Evolutionary conservation across 2,329 filamentous ascomycete species (phyloP).

Genomic region (Exophiala phaeomuriformis): DNA sequence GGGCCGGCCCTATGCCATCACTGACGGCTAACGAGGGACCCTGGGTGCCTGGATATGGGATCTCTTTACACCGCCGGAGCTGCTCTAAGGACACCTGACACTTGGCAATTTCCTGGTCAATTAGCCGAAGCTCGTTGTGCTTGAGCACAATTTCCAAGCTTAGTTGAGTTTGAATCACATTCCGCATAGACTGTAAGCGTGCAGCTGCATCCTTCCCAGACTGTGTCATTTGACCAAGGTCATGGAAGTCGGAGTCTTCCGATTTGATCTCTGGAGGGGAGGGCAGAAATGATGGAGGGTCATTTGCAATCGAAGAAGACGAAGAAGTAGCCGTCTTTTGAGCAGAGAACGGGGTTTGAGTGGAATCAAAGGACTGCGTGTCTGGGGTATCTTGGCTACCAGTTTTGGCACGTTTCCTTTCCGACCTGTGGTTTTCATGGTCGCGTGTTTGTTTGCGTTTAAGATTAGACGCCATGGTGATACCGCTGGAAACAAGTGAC

Average conservation of each 20-base stretch:
- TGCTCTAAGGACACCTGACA: slow-evolving; percentile 91
- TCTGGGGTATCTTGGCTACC: neutral
- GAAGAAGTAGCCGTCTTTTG: slow-evolving; percentile 6
- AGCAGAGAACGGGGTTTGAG: slow-evolving; percentile 7
- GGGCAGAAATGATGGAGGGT: slow-evolving; percentile 14
- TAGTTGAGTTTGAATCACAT: slow-evolving; percentile 77
- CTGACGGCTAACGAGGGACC: slow-evolving; percentile 63
- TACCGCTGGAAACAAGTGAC: slow-evolving; percentile 10
- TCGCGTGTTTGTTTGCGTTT: slow-evolving; percentile 49
- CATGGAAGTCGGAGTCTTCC: slow-evolving; percentile 28
- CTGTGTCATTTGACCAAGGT: slow-evolving; percentile 27
- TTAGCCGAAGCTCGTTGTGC: slow-evolving; percentile 86
- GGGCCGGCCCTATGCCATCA: slow-evolving; percentile 63
- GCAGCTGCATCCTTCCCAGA: slow-evolving; percentile 9
- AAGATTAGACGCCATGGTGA: slow-evolving; percentile 30
- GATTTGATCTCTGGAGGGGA: slow-evolving; percentile 15
- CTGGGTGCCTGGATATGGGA: slow-evolving; percentile 73
- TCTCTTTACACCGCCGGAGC: slow-evolving; percentile 81
- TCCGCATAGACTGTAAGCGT: slow-evolving; percentile 45
- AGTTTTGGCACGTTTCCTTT: slow-evolving; percentile 17
- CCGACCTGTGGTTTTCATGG: slow-evolving; percentile 4
- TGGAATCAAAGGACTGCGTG: slow-evolving; percentile 1
- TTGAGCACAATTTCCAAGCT: slow-evolving; percentile 87
- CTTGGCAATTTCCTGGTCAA: slow-evolving; percentile 93
- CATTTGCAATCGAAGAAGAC: slow-evolving; percentile 15